Evolutionary conservation across 768 basidiomycete genomes (phyloP), one percentile per base, ranked within the genome.

Genomic region (Megacollybia marginata): DNA sequence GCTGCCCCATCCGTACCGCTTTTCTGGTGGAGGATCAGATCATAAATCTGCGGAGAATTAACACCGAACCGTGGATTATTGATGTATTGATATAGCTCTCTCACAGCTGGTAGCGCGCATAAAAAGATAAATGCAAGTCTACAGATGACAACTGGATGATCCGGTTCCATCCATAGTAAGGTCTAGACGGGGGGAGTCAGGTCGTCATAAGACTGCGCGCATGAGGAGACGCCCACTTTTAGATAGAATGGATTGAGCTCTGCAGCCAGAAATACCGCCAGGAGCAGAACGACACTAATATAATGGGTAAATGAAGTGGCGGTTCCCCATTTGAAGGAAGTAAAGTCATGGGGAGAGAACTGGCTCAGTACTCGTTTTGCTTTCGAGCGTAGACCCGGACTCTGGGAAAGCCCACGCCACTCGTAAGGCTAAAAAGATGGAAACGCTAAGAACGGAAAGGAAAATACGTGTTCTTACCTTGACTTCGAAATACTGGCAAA

Each of bases 171-270:
- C 89, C 90, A 92, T 34, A 92, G 71, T 52, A 82, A 57, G 67
- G 67, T 65, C 75, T 80, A 73, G 71, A 58, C 50, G 47, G 6
- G 23, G 23, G n/a, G 28, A 43, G 45, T 35, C 19, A 31, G 23
- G 28, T 50, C 43, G 13, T 28, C 23, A 6, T 18, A 44, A 38
- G 35, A 33, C 31, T 50, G 49, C 48, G n/a, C 36, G 13, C 16
- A 19, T 19, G 49, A 18, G 42, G 53, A 32, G 36, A 48, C 54
- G 57, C 66, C 52, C 57, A 84, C 88, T 76, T 92, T 92, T 36
- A 92, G 70, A 67, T 92, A 92, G 65, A 92, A 92, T 5, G 89
- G 88, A 59, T 86, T 90, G 47, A 92, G 72, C 65, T 92, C 90
- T 51, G 88, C 90, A 52, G 82, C 85, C 46, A 92, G 73, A 62